Percentiles rank a stretch among this genome's conserved stretches.
These are phyloP conservation scores for Pseudozyma flocculosa DNA, from an alignment of 1,284 basidiomycete species.

Conservation along the genomic window DNA sequence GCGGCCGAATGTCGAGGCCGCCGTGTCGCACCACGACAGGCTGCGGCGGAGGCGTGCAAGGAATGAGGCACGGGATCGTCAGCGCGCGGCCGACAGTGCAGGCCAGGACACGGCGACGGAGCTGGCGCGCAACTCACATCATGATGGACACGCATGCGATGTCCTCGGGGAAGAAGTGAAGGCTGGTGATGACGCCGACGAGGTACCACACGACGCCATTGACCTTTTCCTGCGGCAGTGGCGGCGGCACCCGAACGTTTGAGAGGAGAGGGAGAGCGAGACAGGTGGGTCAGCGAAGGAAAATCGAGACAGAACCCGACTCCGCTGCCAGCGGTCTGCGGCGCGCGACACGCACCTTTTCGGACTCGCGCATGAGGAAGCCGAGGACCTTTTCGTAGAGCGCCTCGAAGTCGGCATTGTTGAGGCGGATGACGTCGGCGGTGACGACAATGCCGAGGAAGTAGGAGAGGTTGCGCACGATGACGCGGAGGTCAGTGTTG, in stretches of 20 bases:
- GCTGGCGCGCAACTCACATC: conserved; percentile 21
- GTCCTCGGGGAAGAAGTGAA: conserved; percentile 64
- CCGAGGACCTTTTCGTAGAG: conserved; percentile 78
- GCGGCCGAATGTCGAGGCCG: conserved; percentile 88
- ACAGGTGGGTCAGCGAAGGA: no score
- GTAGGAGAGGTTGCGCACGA: conserved; percentile 69
- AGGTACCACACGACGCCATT: conserved; percentile 93
- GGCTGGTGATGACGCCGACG: conserved; percentile 79
- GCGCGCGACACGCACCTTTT: conserved; percentile 75
- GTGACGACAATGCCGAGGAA: conserved; percentile 72
- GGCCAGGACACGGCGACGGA: no score
- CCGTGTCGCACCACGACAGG: conserved; percentile 94
- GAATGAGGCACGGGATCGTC: not conserved
- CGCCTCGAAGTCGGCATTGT: conserved; percentile 69
- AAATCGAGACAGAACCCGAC: no score
- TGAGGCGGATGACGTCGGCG: conserved; percentile 77
- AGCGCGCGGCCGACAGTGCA: no score
- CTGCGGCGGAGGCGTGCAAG: conserved; percentile 60
- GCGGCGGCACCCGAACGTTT: not conserved
- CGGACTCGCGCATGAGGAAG: conserved; percentile 89
- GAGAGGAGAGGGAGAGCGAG: no score
- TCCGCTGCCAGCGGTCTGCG: no score
- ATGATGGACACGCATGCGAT: conserved; percentile 54
- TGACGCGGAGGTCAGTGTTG: conserved; percentile 60
- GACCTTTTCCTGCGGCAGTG: conserved; percentile 41